A percentile compares a stretch with the other conserved stretches of the same genome.
Conservation (phyloP, 306 rosid genomes). For the Gastrolobium villosum region DNA sequence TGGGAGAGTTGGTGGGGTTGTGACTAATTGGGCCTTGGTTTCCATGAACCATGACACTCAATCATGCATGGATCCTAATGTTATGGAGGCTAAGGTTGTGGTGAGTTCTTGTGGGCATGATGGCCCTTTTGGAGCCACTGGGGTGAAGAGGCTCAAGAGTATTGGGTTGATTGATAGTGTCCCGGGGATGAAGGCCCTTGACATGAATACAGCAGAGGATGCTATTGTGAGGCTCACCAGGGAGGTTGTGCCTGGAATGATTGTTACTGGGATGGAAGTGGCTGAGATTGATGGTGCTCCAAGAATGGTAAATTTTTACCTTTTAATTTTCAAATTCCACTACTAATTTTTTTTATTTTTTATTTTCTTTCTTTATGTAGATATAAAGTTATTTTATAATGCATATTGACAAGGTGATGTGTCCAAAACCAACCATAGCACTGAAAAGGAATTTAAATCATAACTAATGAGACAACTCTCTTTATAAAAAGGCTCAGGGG, state of each 20-base stretch:
- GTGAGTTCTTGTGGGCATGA: conserved; percentile 95
- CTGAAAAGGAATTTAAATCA: not conserved
- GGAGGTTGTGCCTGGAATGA: conserved; percentile 92
- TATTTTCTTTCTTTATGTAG: not conserved
- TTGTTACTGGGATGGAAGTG: conserved; percentile 94
- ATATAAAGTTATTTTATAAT: not conserved
- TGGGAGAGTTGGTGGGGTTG: conserved; percentile 82
- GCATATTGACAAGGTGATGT: conserved; percentile 7
- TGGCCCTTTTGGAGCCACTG: conserved; percentile 93
- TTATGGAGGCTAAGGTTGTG: conserved; percentile 94
- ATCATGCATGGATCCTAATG: conserved; percentile 96
- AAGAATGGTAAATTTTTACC: conserved; percentile 70
- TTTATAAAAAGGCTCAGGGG: conserved; percentile 9
- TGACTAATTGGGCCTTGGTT: conserved; percentile 94
- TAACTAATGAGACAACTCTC: conserved; percentile 16
- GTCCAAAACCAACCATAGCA: not conserved
- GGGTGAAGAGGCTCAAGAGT: conserved; percentile 85
- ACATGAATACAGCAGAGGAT: conserved; percentile 90
- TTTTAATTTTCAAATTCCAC: not conserved
- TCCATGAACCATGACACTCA: conserved; percentile 91
- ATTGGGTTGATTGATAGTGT: conserved; percentile 78
- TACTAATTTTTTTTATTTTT: not conserved
- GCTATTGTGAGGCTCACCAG: conserved; percentile 83
- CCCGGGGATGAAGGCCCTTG: conserved; percentile 90
- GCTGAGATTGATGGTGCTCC: conserved; percentile 96